Base-by-base conservation (phyloP, 2,329 filamentous ascomycete species). In the Penicillium sp. region DNA sequence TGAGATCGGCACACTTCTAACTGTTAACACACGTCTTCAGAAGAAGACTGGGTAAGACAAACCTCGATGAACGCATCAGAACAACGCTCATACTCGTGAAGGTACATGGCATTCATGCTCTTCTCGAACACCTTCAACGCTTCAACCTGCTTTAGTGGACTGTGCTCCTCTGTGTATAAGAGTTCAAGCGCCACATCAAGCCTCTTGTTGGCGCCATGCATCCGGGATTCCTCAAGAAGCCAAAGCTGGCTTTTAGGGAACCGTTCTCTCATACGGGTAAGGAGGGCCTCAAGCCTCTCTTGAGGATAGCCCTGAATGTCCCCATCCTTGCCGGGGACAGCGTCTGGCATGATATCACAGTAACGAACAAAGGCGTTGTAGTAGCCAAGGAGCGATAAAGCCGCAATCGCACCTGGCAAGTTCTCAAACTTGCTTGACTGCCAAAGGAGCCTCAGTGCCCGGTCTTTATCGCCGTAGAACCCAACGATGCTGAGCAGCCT, bases 381-480 rank as follows among this genome's bases (percentile, higher is more conserved):
- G 76, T 93, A 98, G 0, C 87, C 89, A 17, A 98, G 83, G 0
- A 97, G 81, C 29, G 92, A 86, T 46, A 98, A 83, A 0, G 90
- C 92, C 0, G 93, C 89, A 73, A 98, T 90, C 7, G 91, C 94
- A n/a, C 93, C 94, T 72, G 97, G 96, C 71, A 98, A 86, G 75
- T 97, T 97, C 64, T 89, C 80, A 74, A 93, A 95, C 54, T 89
- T 88, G 23, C 92, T 93, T 13, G 92, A 91, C 73, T 91, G 89
- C 95, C 95, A 99, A 5, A 99, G 86, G 86, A 97, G 90, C 45
- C 85, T 83, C 35, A 97, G 84, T 9, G 93, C 95, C 45, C 90
- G 85, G 64, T 92, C 88, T 48, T 93, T 89, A 74, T 98, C 93
- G 35, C 95, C 95, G 64, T 87, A 89, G 79, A 98, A 98, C 1